Base-by-base conservation (phyloP, 2,329 filamentous ascomycete genomes). In the Lecanosticta acicola region DNA sequence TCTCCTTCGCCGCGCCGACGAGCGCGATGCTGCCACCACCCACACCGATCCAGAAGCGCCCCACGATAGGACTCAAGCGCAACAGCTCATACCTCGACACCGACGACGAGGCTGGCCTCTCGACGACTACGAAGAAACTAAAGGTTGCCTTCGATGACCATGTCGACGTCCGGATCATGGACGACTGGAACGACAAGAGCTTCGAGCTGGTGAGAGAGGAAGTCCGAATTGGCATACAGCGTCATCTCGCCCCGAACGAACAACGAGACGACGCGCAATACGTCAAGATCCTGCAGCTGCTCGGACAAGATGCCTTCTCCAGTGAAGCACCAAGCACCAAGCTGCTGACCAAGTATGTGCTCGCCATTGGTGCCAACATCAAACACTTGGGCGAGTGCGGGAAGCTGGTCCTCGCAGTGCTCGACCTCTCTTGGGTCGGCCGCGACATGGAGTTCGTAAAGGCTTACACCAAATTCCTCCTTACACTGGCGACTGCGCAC, bases 401-500 rank as follows among this genome's bases (percentile, higher is more conserved):
- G 41, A 74, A 76, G 34, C 65, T 84, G 10, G 78, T 83, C 29
- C 69, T 77, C 50, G 74, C 78, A 7, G 68, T 81, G 8, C 64
- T 83, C 48, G 70, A 75, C 51, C 77, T 77, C 50, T 71, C 76
- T 57, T 84, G 80, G 80, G 67, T 82, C 32, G 78, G 77, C 36
- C 72, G 80, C 46, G 78, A 82, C 50, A 77, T 80, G 48, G 66
- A 69, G 14, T 83, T 81, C 58, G 71, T 79, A 39, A 71, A 71
- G 48, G 64, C 77, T 4, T 83, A 76, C 63, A 70, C 75, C 44
- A 68, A 74, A 33, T 77, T 83, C 48, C 59, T 83, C 40, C 74
- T 74, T 19, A 76, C 75, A 41, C 71, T 98, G 37, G 81, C 89
- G 42, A 94, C 87, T 49, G 85, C 89, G 0, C 87, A 96, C 60